Evolutionary conservation across 495 filamentous ascomycete species (phyloP).

Genomic region (Pyrenula massariospora): DNA sequence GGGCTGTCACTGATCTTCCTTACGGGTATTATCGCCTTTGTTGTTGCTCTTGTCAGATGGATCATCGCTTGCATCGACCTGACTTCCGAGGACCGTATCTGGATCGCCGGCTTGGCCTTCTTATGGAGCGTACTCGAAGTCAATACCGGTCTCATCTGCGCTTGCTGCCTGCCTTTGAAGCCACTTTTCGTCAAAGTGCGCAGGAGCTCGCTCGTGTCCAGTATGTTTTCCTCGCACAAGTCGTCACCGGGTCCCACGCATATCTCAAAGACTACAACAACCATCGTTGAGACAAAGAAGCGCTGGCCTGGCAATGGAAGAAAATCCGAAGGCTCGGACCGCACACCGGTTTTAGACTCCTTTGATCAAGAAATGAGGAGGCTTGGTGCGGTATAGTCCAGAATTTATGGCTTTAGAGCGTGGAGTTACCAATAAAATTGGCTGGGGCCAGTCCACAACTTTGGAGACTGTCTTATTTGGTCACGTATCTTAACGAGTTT

Average conservation of each 20-base stretch:
- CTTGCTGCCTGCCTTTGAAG: slow-evolving; percentile 20
- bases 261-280: background rate
- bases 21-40: slow-evolving; percentile 22
- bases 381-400: too few relatives aligned
- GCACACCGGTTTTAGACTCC: background rate
- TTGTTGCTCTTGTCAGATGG: slow-evolving; percentile 23
- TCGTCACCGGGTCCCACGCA: background rate
- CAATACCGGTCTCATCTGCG: slow-evolving; percentile 29
- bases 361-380: background rate
- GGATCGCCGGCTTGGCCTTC: slow-evolving; percentile 20
- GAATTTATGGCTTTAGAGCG: too few relatives aligned
- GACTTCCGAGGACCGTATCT: slow-evolving; percentile 17
- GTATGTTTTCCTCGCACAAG: background rate
- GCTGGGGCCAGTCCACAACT: too few relatives aligned
- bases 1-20: slow-evolving; percentile 22
- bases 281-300: background rate
- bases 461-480: too few relatives aligned
- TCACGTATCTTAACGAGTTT: too few relatives aligned
- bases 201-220: background rate
- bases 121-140: slow-evolving; percentile 26
- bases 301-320: background rate
- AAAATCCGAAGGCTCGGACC: background rate
- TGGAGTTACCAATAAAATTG: too few relatives aligned
- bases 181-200: slow-evolving; percentile 9
- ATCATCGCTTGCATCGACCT: slow-evolving; percentile 19